Conservation (phyloP, 164 flowering plant genomes). For the Magnolia kwangsiensis region DNA sequence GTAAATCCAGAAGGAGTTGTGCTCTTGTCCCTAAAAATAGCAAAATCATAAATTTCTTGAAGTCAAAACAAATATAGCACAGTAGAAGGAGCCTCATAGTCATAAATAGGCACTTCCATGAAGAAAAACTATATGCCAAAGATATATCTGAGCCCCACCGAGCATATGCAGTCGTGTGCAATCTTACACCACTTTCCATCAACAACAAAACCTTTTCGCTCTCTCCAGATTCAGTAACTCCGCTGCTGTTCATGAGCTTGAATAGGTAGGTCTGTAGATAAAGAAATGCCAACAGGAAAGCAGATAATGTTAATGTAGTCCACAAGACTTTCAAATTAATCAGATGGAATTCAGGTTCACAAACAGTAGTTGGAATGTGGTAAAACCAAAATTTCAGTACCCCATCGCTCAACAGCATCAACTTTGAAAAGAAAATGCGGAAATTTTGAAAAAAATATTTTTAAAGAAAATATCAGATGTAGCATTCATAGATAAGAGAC, state of each 20-base stretch:
- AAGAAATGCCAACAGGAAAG: neutral
- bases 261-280: constrained; percentile 76
- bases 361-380: neutral
- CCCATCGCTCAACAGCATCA: neutral
- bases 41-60: neutral
- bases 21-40: constrained; percentile 69
- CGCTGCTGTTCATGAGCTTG: constrained; percentile 95
- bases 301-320: neutral
- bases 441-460: neutral
- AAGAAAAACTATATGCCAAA: neutral
- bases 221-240: constrained; percentile 92
- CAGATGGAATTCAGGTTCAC: neutral
- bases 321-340: neutral
- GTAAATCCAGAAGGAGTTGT: constrained; percentile 97
- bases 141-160: constrained; percentile 33
- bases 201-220: constrained; percentile 88
- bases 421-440: neutral
- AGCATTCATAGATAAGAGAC: no score
- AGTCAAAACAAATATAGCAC: neutral
- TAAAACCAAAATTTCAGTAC: neutral
- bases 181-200: constrained; percentile 94
- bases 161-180: constrained; percentile 87
- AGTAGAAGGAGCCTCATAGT: neutral
- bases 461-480: no score
- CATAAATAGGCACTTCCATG: neutral